Evolutionary conservation across 75 land plant genomes (phyloP), one percentile per base, ranked within the genome.

Genomic region (Selaginella tamariscina): DNA sequence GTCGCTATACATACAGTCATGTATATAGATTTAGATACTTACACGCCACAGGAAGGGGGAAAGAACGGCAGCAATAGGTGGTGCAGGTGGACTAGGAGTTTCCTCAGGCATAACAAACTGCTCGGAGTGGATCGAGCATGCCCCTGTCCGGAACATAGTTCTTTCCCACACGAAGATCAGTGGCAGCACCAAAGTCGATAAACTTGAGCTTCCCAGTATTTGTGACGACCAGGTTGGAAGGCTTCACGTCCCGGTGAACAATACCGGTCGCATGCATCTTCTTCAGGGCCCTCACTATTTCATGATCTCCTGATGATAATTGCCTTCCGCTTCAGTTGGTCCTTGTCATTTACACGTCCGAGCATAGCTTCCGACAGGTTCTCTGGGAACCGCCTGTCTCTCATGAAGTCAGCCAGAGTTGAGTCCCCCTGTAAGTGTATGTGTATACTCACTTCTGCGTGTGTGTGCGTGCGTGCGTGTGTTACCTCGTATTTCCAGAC

Each of bases 121-220:
- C 69, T 95, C 99, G 26, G 99, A 96, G 20, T n/a, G 99, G 99
- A 72, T 95, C 99, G 26, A 95, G 89, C 79, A 95, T 74, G 2
- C 81, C 83, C 21, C 82, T 82, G 65, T 91, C 79, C 0, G 99
- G 99, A 24, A 84, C 77, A 75, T 79, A 95, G 56, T 95, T 91
- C 66, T 95, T 95, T 26, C 99, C 99, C 32, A 95, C 87, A 18
- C 99, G 85, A 27, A 95, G 85, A 68, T 95, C 99, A 11, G 99
- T 82, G n/a, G 99, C 99, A 28, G 99, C 97, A n/a, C 99, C 99
- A 79, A 95, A 95, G 65, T 95, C 99, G 32, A 95, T 91, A 32
- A 95, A 82, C 74, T 95, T 95, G 54, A 95, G 78, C 73, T 82
- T 80, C 15, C 97, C 97, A 56, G 74, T 82, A 66, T 75, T 86